A percentile compares a stretch with the other conserved stretches of the same genome.
Evolutionary conservation across 2,329 filamentous ascomycete species (phyloP).

Genomic region (Zymoseptoria pseudotritici): DNA sequence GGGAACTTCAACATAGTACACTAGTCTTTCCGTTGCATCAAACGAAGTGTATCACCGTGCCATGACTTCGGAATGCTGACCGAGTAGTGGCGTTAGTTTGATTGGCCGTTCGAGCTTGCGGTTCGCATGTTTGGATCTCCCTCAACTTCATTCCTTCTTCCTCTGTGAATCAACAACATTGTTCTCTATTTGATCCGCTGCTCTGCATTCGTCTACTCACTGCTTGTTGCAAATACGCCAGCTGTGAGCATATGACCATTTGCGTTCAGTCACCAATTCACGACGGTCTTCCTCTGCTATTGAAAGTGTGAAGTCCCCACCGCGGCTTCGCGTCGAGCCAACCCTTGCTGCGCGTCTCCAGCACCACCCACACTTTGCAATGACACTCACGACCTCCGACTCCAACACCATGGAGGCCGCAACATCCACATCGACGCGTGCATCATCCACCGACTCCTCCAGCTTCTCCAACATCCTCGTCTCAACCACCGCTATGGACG

Average conservation of each 20-base stretch:
- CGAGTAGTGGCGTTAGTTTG: not conserved
- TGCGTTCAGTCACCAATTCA: not conserved
- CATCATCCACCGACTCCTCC: slow-evolving; percentile 36
- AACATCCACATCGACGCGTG: slow-evolving; percentile 25
- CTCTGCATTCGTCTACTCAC: not conserved
- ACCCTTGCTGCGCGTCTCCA: not conserved
- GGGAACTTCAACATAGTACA: not conserved
- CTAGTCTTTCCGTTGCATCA: not conserved
- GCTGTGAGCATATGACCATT: not conserved
- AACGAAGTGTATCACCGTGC: not conserved
- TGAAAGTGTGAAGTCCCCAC: not conserved
- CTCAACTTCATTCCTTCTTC: not conserved
- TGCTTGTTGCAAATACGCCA: not conserved
- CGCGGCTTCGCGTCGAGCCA: not conserved
- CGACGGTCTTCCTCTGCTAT: not conserved
- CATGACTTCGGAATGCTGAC: not conserved
- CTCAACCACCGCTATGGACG: slow-evolving; percentile 23
- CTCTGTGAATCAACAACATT: not conserved
- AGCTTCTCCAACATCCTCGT: slow-evolving; percentile 35
- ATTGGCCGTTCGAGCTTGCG: not conserved
- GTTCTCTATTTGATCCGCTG: not conserved
- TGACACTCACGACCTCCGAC: not conserved
- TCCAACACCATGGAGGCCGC: slow-evolving; percentile 2
- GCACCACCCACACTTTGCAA: not conserved
- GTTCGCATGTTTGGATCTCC: not conserved